Evolutionary conservation across 2,329 filamentous ascomycete genomes (phyloP).

Genomic region (Aspergillus sp.): DNA sequence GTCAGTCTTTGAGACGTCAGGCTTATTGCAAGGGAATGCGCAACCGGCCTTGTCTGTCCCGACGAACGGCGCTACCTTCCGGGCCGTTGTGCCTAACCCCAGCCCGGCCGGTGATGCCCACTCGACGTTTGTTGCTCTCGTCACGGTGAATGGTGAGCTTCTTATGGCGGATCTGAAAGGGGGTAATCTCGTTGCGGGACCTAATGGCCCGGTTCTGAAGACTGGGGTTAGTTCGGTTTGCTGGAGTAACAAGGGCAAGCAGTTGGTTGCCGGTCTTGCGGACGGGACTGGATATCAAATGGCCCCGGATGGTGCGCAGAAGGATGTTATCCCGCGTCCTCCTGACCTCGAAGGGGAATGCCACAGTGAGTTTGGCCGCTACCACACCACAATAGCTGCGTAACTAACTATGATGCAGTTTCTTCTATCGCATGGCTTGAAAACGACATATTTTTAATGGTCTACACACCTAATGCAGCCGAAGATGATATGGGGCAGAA

Average conservation of each 20-base stretch:
- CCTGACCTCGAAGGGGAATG: constrained; percentile 57
- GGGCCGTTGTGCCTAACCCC: constrained; percentile 74
- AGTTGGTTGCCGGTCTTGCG: constrained; percentile 76
- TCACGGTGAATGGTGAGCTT: constrained; percentile 73
- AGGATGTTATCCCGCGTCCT: constrained; percentile 72
- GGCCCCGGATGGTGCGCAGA: constrained; percentile 69
- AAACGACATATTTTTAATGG: constrained; percentile 73
- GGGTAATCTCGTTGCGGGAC: constrained; percentile 50
- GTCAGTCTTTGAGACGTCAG: constrained; percentile 71
- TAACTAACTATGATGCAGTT: constrained; percentile 41
- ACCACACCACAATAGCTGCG: neutral
- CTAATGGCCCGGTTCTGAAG: constrained; percentile 61
- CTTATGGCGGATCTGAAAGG: constrained; percentile 75
- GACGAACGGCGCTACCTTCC: constrained; percentile 67
- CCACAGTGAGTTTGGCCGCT: constrained; percentile 51
- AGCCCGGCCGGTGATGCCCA: constrained; percentile 47
- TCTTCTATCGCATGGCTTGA: constrained; percentile 82
- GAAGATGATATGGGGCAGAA: constrained; percentile 48
- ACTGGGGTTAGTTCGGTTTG: constrained; percentile 72
- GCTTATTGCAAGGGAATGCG: constrained; percentile 59
- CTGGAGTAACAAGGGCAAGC: constrained; percentile 92
- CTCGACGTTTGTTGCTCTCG: constrained; percentile 67
- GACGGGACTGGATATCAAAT: constrained; percentile 78
- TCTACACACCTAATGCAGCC: constrained; percentile 61
- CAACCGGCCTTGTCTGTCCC: constrained; percentile 66